Percentiles rank a stretch among this genome's conserved stretches.
Evolutionary conservation across 2,329 filamentous ascomycete genomes (phyloP).

Genomic region (Cladosporium sp.): DNA sequence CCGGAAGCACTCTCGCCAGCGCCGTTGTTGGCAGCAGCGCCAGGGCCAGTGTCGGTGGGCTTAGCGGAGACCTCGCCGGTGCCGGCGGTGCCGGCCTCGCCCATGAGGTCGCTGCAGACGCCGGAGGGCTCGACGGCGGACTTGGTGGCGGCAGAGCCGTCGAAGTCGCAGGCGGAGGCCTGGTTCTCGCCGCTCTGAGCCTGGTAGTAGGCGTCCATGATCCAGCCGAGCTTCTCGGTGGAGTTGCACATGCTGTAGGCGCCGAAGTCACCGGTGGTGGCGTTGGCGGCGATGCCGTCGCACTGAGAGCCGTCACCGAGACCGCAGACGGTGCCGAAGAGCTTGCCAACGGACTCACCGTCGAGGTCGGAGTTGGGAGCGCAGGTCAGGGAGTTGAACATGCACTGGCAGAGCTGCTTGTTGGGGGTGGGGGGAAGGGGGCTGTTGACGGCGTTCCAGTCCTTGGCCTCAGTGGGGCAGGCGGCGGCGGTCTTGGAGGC

Average conservation of each 20-base stretch:
- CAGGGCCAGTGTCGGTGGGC: conserved; percentile 39
- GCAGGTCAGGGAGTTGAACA: conserved; percentile 70
- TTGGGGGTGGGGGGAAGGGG: conserved; percentile 80
- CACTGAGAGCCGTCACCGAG: conserved; percentile 50
- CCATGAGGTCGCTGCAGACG: conserved; percentile 56
- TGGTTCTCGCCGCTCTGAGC: conserved; percentile 41
- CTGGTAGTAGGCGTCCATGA: conserved; percentile 68
- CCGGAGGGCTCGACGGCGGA: conserved; percentile 42
- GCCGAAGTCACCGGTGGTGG: conserved; percentile 64
- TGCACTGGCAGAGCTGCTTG: conserved; percentile 75
- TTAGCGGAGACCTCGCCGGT: conserved; percentile 50
- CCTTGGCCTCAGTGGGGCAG: conserved; percentile 63
- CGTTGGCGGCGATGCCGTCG: conserved; percentile 63
- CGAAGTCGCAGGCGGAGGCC: conserved; percentile 64
- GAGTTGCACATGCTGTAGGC: conserved; percentile 72
- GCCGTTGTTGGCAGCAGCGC: conserved; percentile 24
- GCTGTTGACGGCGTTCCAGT: conserved; percentile 64
- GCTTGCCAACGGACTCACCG: conserved; percentile 45
- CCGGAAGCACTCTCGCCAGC: conserved; percentile 15
- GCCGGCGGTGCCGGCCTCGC: conserved; percentile 58
- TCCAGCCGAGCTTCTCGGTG: conserved; percentile 67
- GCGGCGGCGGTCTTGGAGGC: conserved; percentile 64
- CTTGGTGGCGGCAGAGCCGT: conserved; percentile 58
- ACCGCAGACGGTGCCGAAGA: conserved; percentile 74
- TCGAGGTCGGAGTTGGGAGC: conserved; percentile 50